Base-by-base conservation (phyloP, 78 protist genomes). In the Dictyostelium purpureum region DNA sequence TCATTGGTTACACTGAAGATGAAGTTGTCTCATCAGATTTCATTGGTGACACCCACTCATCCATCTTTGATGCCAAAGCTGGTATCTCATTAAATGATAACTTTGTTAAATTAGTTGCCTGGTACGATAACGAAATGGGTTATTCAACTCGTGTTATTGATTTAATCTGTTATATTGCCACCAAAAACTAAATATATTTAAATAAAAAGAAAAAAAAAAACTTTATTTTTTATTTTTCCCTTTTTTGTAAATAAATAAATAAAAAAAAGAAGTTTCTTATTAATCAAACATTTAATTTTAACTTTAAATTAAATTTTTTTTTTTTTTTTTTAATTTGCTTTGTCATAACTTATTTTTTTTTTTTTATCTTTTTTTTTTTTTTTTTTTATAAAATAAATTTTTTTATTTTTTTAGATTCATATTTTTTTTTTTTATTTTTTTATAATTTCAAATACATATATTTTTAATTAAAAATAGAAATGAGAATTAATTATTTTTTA, bases 61-160 rank as follows among this genome's bases (percentile, higher is more conserved):
- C 97, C 89, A 98, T 98, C 93, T 96, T 98, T 81, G 99, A 99
- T 74, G 97, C 98, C 79, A 69, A 91, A 52, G 99, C 99, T 45
- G 98, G 99, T 82, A 98, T 99, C 88, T 16, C 95, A 4, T 97
- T 99, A 79, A 97, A 88, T 87, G 90, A 85, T 79, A 96, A 83
- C 96, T 99, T 99, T 94, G 99, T 99, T 89, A 99, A 99, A 96
- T 90, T 99, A 71, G 93, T 99, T 57, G 75, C 99, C 61, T 99
- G 99, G 99, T 99, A 99, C 93, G 99, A 99, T 95, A 99, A 99
- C 95, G 99, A 99, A 96, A 97, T 87, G 93, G 99, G 99, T 59
- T 99, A 98, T 97, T 90, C 97, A 67, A 79, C 91, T 98, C 97
- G 99, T 43, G 98, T 99, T 19, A 90, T 97, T 77, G 99, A 98